Base-by-base conservation (phyloP, 2,329 filamentous ascomycete genomes). In the Stagonosporopsis tanaceti region DNA sequence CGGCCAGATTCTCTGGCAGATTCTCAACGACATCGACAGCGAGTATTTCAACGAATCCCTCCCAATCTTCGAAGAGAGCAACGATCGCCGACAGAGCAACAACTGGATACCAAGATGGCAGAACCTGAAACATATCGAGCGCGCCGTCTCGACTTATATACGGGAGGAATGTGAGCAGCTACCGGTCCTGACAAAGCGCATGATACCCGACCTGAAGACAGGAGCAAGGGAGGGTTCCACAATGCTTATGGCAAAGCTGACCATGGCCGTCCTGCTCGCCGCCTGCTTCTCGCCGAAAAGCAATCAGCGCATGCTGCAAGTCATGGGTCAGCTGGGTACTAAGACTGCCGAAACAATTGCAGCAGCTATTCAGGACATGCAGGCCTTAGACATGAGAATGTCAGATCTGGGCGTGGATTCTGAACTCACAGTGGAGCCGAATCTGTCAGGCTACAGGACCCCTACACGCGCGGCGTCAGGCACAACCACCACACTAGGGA, bases 51-150 rank as follows among this genome's bases (percentile, higher is more conserved):
- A 75, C 48, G 79, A 78, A 50, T 70, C 69, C n/a, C 78, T 83
- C 11, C 81, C 81, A 20, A 75, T 75, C 51, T 71, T 74, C 60
- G 72, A 75, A 62, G 80, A 82, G 56, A 71, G 72, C 47, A 72
- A 78, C 56, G 56, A 59, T 12, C 74, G 77, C 46, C 76, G 75
- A 44, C 68, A 75, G n/a, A 71, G 72, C 6, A 78, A 79, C 62
- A 80, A 81, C 60, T 83, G 81, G 81, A 82, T 82, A 47, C 77
- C 79, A 44, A 75, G 78, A 76, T 82, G 81, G 81, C 81, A 83
- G 75, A 83, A 83, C 62, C 67, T 83, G 56, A 83, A 83, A 68
- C 78, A 81, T 60, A 76, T 83, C 61, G 79, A 82, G 65, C 78
- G 79, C 38, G 73, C 78, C 63, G 75, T 82, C 51, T 78, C 79